Evolutionary conservation across 495 filamentous ascomycete species (phyloP), one percentile per base, ranked within the genome.

Genomic region (Penicillium bovifimosum): DNA sequence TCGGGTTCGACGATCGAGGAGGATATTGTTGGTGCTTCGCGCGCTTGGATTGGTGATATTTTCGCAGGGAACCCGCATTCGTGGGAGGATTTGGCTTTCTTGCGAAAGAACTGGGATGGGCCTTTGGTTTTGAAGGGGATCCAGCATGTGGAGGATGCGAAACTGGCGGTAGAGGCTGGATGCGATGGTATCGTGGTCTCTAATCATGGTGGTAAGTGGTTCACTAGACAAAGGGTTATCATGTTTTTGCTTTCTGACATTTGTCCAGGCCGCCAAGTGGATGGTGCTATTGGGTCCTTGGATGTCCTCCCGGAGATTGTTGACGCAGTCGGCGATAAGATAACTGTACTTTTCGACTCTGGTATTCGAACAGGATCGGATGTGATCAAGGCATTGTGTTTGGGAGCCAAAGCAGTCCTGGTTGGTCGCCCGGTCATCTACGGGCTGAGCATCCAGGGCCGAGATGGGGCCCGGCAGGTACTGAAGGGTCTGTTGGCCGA

Each of bases 381-480:
- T 63, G 68, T 86, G 59, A 79, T 96, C 73, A 96, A 96, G 70
- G 91, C 91, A 47, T 74, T 95, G 32, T 93, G 88, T 55, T 75
- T 96, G 3, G 91, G 91, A 35, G 91, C 90, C 5, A 87, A 82
- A 64, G 90, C 86, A n/a, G 90, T 95, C 0, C 83, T 92, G 14
- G 89, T 96, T 52, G 90, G 88, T 10, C 72, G 91, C 24, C 91
- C 91, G 14, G 90, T 91, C 67, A 74, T 96, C 58, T 96, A 90
- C 64, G 91, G 91, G 41, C 89, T 96, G 14, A 75, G 72, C 1
- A 73, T 81, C 31, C 74, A 71, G 28, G 83, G 83, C 8, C 72
- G 79, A 50, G 65, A 75, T 35, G 83, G 84, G 5, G 84, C 79
- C 3, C 76, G 76, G 51, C 71, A 81, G 47, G 80, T 85, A 3